These are phyloP conservation scores for Nasturtium officinale DNA, from an alignment of 345 rosid species.

Conservation along the genomic window DNA sequence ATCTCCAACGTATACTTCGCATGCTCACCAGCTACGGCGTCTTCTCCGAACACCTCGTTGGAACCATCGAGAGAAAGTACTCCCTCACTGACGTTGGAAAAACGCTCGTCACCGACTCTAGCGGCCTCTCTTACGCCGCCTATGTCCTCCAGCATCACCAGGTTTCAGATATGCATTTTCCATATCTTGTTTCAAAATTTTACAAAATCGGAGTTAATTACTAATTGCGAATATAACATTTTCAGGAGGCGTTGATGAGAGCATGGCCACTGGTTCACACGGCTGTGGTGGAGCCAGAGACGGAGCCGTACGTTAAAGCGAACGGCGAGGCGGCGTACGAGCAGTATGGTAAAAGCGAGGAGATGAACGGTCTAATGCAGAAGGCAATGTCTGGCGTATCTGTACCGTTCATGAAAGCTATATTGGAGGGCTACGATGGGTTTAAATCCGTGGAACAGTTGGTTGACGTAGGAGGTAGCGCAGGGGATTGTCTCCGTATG, in stretches of 20 bases:
- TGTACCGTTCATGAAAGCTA: conserved; percentile 79
- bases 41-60: conserved; percentile 62
- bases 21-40: conserved; percentile 81
- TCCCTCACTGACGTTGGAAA: conserved; percentile 74
- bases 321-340: conserved; percentile 69
- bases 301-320: conserved; percentile 76
- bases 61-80: conserved; percentile 51
- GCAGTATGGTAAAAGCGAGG: conserved; percentile 75
- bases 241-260: conserved; percentile 68
- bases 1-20: conserved; percentile 84
- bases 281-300: conserved; percentile 65
- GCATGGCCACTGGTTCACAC: conserved; percentile 85
- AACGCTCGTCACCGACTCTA: conserved; percentile 70
- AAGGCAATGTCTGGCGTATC: conserved; percentile 93
- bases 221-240: neutral
- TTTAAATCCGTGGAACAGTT: conserved; percentile 55
- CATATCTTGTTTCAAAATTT: neutral
- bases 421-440: conserved; percentile 71
- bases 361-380: conserved; percentile 83
- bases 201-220: neutral
- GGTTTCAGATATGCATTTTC: conserved; percentile 33
- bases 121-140: conserved; percentile 73
- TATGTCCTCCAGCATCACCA: conserved; percentile 96
- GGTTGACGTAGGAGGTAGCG: conserved; percentile 96
- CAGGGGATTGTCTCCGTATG: conserved; percentile 91